These are phyloP conservation scores for Spinacia oleracea DNA, from an alignment of 179 eudicot species.

Conservation along the genomic window DNA sequence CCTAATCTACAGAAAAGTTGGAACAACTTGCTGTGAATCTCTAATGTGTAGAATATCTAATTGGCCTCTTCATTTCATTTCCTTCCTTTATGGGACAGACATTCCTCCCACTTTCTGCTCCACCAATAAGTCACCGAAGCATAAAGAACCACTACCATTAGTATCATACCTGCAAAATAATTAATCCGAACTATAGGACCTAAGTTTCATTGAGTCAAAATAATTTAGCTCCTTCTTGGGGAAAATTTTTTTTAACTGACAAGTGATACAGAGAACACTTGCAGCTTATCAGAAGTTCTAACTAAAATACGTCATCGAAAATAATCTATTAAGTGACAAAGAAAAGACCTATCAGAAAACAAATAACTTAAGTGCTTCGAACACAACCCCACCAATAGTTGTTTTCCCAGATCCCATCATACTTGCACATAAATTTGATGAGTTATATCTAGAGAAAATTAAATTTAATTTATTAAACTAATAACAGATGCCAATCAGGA, in stretches of 20 bases:
- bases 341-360: conserved; percentile 71
- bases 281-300: not conserved
- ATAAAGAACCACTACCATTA: conserved; percentile 8
- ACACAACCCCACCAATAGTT: conserved; percentile 79
- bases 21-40: not conserved
- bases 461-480: not conserved
- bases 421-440: conserved; percentile 50
- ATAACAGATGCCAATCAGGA: conserved; percentile 9
- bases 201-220: not conserved
- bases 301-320: not conserved
- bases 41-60: not conserved
- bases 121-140: conserved; percentile 62
- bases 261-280: not conserved
- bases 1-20: too few species aligned
- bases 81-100: conserved; percentile 23
- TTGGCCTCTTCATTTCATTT: too few species aligned
- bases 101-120: conserved; percentile 66
- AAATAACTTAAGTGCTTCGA: conserved; percentile 78
- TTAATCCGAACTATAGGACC: not conserved
- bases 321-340: not conserved
- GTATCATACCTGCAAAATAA: not conserved
- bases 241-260: not conserved
- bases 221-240: not conserved
- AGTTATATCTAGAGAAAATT: not conserved
- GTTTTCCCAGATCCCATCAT: conserved; percentile 99